Evolutionary conservation across 805 yeast genomes (phyloP), one percentile per base, ranked within the genome.

Genomic region (Ogataea parapolymorpha): DNA sequence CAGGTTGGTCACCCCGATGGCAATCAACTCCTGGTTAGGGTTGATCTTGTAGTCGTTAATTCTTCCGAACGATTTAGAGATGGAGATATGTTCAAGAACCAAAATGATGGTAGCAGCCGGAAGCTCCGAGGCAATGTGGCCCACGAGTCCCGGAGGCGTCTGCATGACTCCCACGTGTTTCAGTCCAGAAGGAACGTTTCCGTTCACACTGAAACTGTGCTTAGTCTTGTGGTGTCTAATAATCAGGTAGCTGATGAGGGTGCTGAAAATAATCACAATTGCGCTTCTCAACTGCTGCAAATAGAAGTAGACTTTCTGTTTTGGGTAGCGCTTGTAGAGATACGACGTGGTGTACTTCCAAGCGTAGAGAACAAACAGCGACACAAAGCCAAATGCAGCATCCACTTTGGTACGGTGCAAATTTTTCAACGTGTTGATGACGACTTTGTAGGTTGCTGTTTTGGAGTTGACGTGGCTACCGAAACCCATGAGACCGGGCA

Each of bases 21-120:
- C 96, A 57, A 90, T 76, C 41, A 90, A 75, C 64, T 90, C 97
- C 71, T 90, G 97, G 66, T 90, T 91, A 35, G 97, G 96, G 45
- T 82, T 77, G 54, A 90, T 82, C 55, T 86, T 87, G 66, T 90
- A 90, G 61, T 87, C 95, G 59, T 90, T 89, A 51, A 89, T 69
- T 65, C 97, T 77, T 41, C 96, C 97, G 58, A 90, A 90, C 1
- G 96, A 87, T 64, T 89, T 90, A 38, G 97, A 73, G 53, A 90
- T 90, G 38, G 97, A 89, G 59, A 90, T 90, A 62, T 90, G 97
- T 63, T 90, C 97, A 52, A 90, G 72, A 49, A 90, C 74, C 54
- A 90, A 72, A 45, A 90, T 80, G 53, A 90, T 83, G 15, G 82
- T 75, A 12, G 96, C 83, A 34, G 90, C 91, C 7, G 97, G 97